Evolutionary conservation across 2,329 filamentous ascomycete species (phyloP), one percentile per base, ranked within the genome.

Genomic region (Scleromitrula shiraiana): DNA sequence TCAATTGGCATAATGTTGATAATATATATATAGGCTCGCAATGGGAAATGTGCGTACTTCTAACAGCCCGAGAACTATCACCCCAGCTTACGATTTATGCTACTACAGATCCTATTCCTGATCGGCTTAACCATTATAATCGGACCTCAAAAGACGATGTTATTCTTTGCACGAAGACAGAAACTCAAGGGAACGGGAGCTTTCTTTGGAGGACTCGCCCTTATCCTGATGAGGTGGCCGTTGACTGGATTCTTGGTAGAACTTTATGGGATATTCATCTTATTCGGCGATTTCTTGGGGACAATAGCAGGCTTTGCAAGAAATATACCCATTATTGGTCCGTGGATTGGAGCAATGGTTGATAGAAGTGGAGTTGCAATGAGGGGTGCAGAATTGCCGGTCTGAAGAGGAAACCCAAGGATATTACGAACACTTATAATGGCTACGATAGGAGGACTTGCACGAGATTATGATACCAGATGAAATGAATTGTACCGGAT

Each of bases 51-150:
- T 63, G 40, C 29, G 38, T 52, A 27, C 19, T 27, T 40, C 39
- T 24, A 17, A 12, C 23, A 26, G 10, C 33, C 29, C 8, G 40
- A 17, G 33, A 27, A 27, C 65, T 36, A 20, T 29, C 37, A 85
- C 91, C 77, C 22, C 12, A 22, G 12, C 45, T 42, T 22, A 44
- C 24, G 38, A 23, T 35, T 24, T 24, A 36, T 39, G 48, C 40
- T 53, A 53, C 12, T 32, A 53, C 61, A 95, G 88, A 94, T 98
- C 67, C 88, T 98, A 67, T 97, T 98, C 76, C 80, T 98, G 46
- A 88, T 95, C 71, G 93, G 93, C 66, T 80, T 98, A 22, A 95
- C 90, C 24, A 85, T 97, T 51, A 94, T 97, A 61, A 95, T 98
- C 70, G 93, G 93, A 36, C 78, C 88, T 20, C 78, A 85, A 67